Evolutionary conservation across 345 rosid species (phyloP), one percentile per base, ranked within the genome.

Genomic region (Turnera subulata): DNA sequence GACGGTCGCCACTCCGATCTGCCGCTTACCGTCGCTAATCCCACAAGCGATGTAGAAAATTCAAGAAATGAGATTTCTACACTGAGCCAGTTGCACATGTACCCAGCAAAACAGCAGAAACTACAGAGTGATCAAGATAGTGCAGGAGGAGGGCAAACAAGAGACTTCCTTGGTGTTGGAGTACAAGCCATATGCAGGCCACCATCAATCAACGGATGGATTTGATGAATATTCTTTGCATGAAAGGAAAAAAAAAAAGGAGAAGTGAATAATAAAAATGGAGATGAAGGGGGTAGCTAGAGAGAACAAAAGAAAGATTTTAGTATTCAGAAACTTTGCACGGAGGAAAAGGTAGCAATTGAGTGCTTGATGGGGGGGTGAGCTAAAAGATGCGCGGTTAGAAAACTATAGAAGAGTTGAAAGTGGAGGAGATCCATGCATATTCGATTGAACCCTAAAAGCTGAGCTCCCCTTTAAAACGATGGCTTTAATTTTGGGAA

Each of bases 151-250:
- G 98, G 91, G 78, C 77, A 92, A 70, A 93, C 99, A 17, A 79
- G 99, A 60, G 97, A 93, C 50, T 93, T 93, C 56, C 78, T 93
- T 25, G 97, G 99, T 16, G 96, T 89, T 64, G 97, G 95, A 50
- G 81, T 76, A 20, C 85, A 78, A 60, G 56, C 80, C 45, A 71
- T 84, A 56, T 62, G 76, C 42, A 86, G 73, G 50, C 84, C 91
- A 56, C 62, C 86, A 55, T 70, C 93, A 38, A 79, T 85, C 67
- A 76, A 78, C 69, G 84, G 83, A 50, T 89, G 95, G 93, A 80
- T 76, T 56, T 84, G 67, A 84, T 15, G 11, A 2, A 40, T 40
- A n/a, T n/a, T n/a, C n/a, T n/a, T n/a, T n/a, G n/a, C n/a, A n/a
- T n/a, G n/a, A n/a, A n/a, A n/a, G n/a, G 39, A 6, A 35, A 5